Conservation (phyloP, 371 early-diverging fungal species). For the Vairimorpha apis region DNA sequence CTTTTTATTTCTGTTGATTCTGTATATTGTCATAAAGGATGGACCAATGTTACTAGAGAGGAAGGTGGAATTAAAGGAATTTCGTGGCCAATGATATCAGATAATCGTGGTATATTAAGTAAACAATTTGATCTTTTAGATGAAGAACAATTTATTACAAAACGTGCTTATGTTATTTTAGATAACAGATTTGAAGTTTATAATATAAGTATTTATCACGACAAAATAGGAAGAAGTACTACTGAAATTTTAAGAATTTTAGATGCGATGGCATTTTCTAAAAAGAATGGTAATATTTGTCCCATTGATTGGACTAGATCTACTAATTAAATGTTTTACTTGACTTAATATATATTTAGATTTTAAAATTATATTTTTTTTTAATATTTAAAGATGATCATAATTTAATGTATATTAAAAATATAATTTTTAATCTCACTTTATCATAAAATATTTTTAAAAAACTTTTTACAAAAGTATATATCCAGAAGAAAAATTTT, state of each 20-base stretch:
- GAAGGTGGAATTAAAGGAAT: constrained; percentile 78
- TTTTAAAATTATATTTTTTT: too few species aligned
- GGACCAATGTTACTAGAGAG: constrained; percentile 70
- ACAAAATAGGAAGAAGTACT: constrained; percentile 82
- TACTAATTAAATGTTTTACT: too few species aligned
- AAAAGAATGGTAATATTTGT: constrained; percentile 69
- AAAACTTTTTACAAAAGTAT: too few species aligned
- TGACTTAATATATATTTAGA: too few species aligned
- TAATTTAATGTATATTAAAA: too few species aligned
- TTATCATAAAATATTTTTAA: too few species aligned
- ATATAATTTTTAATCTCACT: too few species aligned
- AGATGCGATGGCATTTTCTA: constrained; percentile 76
- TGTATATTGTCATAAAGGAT: constrained; percentile 67
- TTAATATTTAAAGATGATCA: too few species aligned
- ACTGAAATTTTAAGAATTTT: constrained; percentile 84
- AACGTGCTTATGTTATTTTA: constrained; percentile 72
- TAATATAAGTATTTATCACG: constrained; percentile 69
- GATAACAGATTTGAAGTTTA: constrained; percentile 73
- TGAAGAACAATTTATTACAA: constrained; percentile 65
- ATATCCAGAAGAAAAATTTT: too few species aligned
- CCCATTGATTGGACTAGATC: constrained; percentile 59
- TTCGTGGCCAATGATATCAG: constrained; percentile 66
- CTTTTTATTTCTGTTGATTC: constrained; percentile 75
- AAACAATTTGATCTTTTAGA: constrained; percentile 72
- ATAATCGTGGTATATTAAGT: constrained; percentile 74